Percentiles rank a stretch among this genome's conserved stretches.
Conservation (phyloP, 2,329 filamentous ascomycete species). For the Penicillium digitatum region DNA sequence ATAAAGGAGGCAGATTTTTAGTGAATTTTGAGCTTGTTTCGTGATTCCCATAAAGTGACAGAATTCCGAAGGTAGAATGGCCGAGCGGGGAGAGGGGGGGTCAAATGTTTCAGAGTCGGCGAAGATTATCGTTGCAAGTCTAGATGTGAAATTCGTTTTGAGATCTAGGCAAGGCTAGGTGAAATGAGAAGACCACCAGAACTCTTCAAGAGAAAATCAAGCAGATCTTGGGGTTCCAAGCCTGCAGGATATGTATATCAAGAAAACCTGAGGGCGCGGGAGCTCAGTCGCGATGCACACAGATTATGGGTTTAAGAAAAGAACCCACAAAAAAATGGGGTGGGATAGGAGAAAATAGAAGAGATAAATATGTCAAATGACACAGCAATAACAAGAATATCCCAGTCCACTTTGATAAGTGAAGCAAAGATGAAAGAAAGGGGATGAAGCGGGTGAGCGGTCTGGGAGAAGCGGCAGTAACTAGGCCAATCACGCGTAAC, state of each 20-base stretch:
- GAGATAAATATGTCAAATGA: not conserved
- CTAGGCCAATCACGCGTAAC: slow-evolving; percentile 19
- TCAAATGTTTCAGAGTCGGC: slow-evolving; percentile 13
- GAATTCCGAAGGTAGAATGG: slow-evolving; percentile 15
- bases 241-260: slow-evolving; percentile 8
- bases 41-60: slow-evolving; percentile 14
- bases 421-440: slow-evolving; percentile 20
- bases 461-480: slow-evolving; percentile 20
- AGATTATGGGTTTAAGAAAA: not conserved
- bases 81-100: slow-evolving; percentile 17
- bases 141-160: not conserved
- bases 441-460: slow-evolving; percentile 22
- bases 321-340: not conserved
- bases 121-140: slow-evolving; percentile 2
- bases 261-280: slow-evolving; percentile 14
- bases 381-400: not conserved
- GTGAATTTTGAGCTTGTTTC: slow-evolving; percentile 10
- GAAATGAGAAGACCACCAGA: slow-evolving; percentile 1
- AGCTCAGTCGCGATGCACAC: slow-evolving; percentile 15
- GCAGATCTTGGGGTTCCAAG: not conserved
- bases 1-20: not conserved
- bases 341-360: not conserved
- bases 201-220: slow-evolving; percentile 4
- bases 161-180: not conserved
- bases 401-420: not conserved